These are phyloP conservation scores for Nothomitra cinnamomea DNA, from an alignment of 2,329 filamentous ascomycete genomes.

Conservation along the genomic window DNA sequence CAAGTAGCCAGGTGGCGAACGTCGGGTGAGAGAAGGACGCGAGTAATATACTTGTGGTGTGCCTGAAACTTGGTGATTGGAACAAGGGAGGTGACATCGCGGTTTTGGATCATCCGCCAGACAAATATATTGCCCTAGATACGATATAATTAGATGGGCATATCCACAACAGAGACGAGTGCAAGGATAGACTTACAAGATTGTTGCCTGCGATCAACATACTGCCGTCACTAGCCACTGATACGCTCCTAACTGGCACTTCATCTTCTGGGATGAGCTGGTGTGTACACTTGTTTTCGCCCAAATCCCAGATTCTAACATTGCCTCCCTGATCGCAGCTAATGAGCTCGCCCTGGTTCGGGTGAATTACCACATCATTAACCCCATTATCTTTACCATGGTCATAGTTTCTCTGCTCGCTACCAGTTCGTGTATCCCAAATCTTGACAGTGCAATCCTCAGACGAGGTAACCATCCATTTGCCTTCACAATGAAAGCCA, in stretches of 20 bases:
- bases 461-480: conserved; percentile 98
- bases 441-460: conserved; percentile 96
- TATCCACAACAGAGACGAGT: background rate
- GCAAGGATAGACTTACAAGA: conserved; percentile 36
- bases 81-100: conserved; percentile 66
- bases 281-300: conserved; percentile 92
- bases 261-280: conserved; percentile 94
- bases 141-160: background rate
- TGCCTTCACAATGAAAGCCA: conserved; percentile 94
- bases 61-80: conserved; percentile 81
- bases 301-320: conserved; percentile 89
- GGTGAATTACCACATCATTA: conserved; percentile 98
- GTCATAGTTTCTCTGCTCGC: conserved; percentile 80
- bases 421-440: conserved; percentile 79
- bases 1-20: conserved; percentile 90
- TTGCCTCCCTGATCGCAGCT: conserved; percentile 87
- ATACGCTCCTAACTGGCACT: conserved; percentile 83
- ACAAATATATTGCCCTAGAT: conserved; percentile 85
- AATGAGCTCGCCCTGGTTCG: conserved; percentile 95
- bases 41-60: conserved; percentile 83
- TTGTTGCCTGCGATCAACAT: conserved; percentile 90
- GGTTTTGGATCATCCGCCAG: conserved; percentile 78
- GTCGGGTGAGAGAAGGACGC: conserved; percentile 78
- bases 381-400: conserved; percentile 60
- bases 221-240: conserved; percentile 84